Evolutionary conservation across 129 eudicot genomes (phyloP).

Genomic region (Dittrichia graveolens): DNA sequence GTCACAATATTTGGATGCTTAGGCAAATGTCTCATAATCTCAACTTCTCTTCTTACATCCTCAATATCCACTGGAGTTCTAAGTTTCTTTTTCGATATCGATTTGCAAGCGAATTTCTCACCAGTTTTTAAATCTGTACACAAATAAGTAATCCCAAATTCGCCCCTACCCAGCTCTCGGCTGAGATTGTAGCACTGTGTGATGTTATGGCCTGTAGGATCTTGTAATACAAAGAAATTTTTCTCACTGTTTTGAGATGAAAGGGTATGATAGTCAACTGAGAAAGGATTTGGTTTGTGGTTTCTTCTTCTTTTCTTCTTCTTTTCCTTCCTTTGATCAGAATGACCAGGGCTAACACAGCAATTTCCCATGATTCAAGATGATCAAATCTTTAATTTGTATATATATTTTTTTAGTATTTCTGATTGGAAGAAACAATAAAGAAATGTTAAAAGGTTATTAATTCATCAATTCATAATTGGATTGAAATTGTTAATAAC

Average conservation of each 20-base stretch:
- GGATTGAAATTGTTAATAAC: neutral
- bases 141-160: constrained; percentile 74
- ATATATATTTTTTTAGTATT: neutral
- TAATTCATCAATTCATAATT: neutral
- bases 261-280: constrained; percentile 45
- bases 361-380: constrained; percentile 71
- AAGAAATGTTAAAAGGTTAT: neutral
- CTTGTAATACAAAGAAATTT: constrained; percentile 47
- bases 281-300: constrained; percentile 53
- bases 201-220: constrained; percentile 59
- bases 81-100: constrained; percentile 77
- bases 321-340: constrained; percentile 44
- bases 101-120: constrained; percentile 67
- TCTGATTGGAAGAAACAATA: constrained; percentile 7
- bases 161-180: constrained; percentile 75
- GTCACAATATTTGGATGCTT: constrained; percentile 70
- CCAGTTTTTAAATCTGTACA: constrained; percentile 62
- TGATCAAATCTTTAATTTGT: constrained; percentile 27
- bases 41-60: constrained; percentile 83
- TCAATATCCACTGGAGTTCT: constrained; percentile 81
- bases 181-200: constrained; percentile 51
- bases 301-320: constrained; percentile 42
- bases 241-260: constrained; percentile 35
- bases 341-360: constrained; percentile 49
- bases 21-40: constrained; percentile 81